These are phyloP conservation scores for Gossypium mustelinum DNA, from an alignment of 345 rosid species.

Conservation along the genomic window DNA sequence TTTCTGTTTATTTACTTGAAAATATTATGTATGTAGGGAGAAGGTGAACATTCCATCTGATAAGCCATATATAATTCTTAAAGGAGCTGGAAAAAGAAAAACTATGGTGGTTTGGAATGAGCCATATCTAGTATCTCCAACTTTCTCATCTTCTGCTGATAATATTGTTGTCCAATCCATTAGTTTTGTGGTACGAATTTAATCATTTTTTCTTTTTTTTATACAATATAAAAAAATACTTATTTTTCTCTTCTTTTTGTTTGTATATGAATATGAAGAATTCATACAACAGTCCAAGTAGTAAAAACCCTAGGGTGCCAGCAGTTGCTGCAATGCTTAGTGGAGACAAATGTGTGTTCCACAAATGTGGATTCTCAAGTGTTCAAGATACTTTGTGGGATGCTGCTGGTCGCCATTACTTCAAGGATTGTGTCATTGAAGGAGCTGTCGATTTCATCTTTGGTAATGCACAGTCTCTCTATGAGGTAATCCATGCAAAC, in stretches of 20 bases:
- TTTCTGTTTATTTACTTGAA: too few species aligned
- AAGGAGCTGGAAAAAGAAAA: slow-evolving; percentile 47
- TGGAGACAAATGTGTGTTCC: slow-evolving; percentile 64
- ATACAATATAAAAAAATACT: not conserved
- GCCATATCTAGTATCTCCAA: slow-evolving; percentile 45
- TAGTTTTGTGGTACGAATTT: slow-evolving; percentile 40
- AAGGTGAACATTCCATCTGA: slow-evolving; percentile 60
- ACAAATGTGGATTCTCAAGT: slow-evolving; percentile 53
- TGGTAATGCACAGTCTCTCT: slow-evolving; percentile 71
- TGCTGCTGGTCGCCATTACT: slow-evolving; percentile 60
- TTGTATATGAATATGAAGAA: slow-evolving; percentile 35
- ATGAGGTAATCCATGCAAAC: slow-evolving; percentile 40
- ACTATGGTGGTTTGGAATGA: slow-evolving; percentile 70
- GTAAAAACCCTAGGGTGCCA: slow-evolving; percentile 33
- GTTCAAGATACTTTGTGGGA: slow-evolving; percentile 89
- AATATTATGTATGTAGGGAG: slow-evolving; percentile 39
- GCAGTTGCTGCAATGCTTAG: slow-evolving; percentile 65
- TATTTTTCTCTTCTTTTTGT: not conserved
- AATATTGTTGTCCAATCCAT: slow-evolving; percentile 51
- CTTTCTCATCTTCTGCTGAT: slow-evolving; percentile 62
- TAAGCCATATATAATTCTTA: slow-evolving; percentile 56
- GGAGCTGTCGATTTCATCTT: slow-evolving; percentile 89
- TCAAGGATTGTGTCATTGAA: slow-evolving; percentile 53
- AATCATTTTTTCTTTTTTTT: not conserved
- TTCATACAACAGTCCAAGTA: slow-evolving; percentile 45